A percentile compares a stretch with the other conserved stretches of the same genome.
Evolutionary conservation across 306 rosid genomes (phyloP).

Genomic region (Neltuma alba): DNA sequence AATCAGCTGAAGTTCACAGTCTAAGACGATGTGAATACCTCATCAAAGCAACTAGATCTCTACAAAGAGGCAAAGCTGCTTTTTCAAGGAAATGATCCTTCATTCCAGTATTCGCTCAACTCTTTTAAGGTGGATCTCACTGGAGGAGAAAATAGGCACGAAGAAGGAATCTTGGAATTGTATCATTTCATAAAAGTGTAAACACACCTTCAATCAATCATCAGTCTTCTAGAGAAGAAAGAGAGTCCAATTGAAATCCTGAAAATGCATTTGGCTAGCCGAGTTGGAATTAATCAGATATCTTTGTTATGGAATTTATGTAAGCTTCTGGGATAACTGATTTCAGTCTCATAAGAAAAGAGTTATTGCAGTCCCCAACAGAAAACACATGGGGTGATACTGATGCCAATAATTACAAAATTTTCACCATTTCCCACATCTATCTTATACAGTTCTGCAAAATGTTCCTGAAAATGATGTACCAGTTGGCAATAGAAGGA

Average conservation of each 20-base stretch:
- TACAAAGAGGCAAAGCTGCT: conserved; percentile 7
- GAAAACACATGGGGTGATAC: conserved; percentile 40
- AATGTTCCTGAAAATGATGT: conserved; percentile 49
- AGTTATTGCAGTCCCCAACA: conserved; percentile 33
- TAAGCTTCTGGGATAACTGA: conserved; percentile 56
- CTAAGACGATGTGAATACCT: conserved; percentile 9
- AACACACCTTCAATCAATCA: conserved; percentile 5
- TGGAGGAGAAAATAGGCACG: not conserved
- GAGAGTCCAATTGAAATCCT: not conserved
- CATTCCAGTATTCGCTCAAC: not conserved
- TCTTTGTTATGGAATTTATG: conserved; percentile 53
- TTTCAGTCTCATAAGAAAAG: conserved; percentile 57
- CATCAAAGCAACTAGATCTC: not conserved
- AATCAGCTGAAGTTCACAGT: conserved; percentile 16
- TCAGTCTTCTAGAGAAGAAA: conserved; percentile 13
- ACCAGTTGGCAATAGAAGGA: conserved; percentile 53
- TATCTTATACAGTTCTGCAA: conserved; percentile 61
- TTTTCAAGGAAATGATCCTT: not conserved
- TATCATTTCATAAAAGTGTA: conserved; percentile 3
- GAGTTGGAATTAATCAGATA: conserved; percentile 24
- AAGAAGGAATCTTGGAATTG: not conserved
- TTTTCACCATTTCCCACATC: conserved; percentile 82
- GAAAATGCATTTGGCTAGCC: not conserved
- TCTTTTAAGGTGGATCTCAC: conserved; percentile 29
- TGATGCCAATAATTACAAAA: conserved; percentile 66